These are phyloP conservation scores for Cadophora malorum DNA, from an alignment of 2,329 filamentous ascomycete species.

Conservation along the genomic window DNA sequence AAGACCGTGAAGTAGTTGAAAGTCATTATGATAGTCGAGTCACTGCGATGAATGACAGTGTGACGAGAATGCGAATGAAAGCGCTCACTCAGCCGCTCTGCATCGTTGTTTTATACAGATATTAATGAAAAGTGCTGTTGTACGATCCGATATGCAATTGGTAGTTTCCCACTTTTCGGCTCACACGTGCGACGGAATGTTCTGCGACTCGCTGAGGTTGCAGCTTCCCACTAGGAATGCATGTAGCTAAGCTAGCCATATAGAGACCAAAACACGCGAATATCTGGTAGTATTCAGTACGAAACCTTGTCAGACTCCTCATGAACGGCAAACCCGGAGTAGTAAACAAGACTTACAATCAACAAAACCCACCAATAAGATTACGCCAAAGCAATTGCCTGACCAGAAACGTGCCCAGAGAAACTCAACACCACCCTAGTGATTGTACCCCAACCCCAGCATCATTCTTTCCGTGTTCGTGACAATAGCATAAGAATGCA, in stretches of 20 bases:
- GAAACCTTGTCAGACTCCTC: too few species aligned
- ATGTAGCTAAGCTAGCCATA: not conserved
- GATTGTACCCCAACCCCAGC: not conserved
- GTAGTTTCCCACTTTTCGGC: not conserved
- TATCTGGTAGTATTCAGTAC: not conserved
- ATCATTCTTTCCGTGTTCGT: constrained; percentile 18
- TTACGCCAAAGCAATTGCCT: too few species aligned
- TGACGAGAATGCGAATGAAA: too few species aligned
- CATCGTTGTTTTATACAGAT: too few species aligned
- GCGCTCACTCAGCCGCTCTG: too few species aligned
- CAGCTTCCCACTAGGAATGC: not conserved
- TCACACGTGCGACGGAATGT: not conserved
- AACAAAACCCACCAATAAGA: not conserved
- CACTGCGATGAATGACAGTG: too few species aligned
- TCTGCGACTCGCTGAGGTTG: constrained; percentile 1
- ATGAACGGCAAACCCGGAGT: not conserved
- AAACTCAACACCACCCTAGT: not conserved
- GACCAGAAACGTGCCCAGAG: not conserved
- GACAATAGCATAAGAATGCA: constrained; percentile 26
- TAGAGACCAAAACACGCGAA: not conserved
- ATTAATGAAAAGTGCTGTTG: not conserved
- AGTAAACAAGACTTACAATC: too few species aligned
- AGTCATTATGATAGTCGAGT: too few species aligned
- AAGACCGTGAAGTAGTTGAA: too few species aligned
- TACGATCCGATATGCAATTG: not conserved